Percentiles rank a stretch among this genome's conserved stretches.
These are phyloP conservation scores for Agaricus subrufescens DNA, from an alignment of 768 basidiomycete species.

Conservation along the genomic window DNA sequence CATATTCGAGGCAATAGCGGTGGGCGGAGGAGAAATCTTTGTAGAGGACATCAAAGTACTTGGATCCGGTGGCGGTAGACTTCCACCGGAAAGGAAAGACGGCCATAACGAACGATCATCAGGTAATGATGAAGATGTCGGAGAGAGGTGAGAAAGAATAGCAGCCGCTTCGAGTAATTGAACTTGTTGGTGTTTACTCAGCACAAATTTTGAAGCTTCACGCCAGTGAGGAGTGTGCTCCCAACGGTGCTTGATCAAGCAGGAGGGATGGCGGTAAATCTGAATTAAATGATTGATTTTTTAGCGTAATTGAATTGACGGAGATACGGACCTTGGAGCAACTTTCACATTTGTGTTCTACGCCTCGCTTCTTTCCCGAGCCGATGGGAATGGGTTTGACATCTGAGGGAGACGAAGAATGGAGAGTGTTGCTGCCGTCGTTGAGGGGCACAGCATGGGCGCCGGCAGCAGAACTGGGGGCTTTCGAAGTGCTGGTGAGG, in stretches of 20 bases:
- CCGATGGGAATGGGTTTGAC: constrained; percentile 32
- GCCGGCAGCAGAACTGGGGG: constrained; percentile 18
- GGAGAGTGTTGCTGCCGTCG: constrained; percentile 20
- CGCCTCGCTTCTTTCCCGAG: constrained; percentile 72
- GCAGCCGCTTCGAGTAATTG: constrained; percentile 96
- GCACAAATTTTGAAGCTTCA: constrained; percentile 81
- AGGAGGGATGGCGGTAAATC: constrained; percentile 91
- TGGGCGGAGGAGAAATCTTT: constrained; percentile 11
- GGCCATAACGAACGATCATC: constrained; percentile 95
- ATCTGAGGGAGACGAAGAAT: constrained; percentile 7
- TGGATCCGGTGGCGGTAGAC: constrained; percentile 48
- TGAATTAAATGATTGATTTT: constrained; percentile 19
- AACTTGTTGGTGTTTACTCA: constrained; percentile 97
- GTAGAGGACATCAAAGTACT: constrained; percentile 18
- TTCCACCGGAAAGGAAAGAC: constrained; percentile 69
- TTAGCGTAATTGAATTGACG: neutral
- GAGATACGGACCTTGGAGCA: constrained; percentile 73
- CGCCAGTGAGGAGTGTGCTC: constrained; percentile 97
- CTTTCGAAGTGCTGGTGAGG: constrained; percentile 19
- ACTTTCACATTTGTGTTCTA: constrained; percentile 88
- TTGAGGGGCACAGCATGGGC: constrained; percentile 14
- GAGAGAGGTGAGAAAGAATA: constrained; percentile 84
- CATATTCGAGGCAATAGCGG: neutral
- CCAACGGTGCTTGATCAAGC: constrained; percentile 97
- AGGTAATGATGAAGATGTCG: constrained; percentile 69